Conservation (phyloP, 192 early-diverging fungal species). For the Chytriomyces sp. region DNA sequence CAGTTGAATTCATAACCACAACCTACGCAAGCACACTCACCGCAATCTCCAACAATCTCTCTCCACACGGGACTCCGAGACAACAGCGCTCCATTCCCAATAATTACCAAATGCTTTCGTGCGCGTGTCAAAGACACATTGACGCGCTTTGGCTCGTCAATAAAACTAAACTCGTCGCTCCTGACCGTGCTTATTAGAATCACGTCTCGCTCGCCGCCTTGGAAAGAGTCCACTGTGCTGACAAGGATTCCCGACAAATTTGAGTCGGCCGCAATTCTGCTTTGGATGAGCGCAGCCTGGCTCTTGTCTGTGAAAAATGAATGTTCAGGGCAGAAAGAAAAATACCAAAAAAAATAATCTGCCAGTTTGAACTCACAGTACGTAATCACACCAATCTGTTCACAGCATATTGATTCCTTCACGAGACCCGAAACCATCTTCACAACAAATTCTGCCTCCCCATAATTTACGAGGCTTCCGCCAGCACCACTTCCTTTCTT, state of each 20-base stretch:
- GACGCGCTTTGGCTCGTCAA: conserved; percentile 68
- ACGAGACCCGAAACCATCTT: conserved; percentile 50
- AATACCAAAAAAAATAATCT: not conserved
- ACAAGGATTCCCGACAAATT: conserved; percentile 47
- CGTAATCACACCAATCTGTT: conserved; percentile 63
- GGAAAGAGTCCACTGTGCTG: conserved; percentile 76
- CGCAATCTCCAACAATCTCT: not conserved
- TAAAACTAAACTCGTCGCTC: conserved; percentile 62
- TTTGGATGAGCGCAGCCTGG: conserved; percentile 12
- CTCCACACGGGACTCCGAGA: conserved; percentile 5
- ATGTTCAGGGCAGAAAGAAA: not conserved
- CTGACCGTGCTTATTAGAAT: conserved; percentile 74
- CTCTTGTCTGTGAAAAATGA: conserved; percentile 25
- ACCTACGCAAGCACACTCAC: not conserved
- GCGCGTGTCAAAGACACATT: conserved; percentile 79
- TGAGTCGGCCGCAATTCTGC: conserved; percentile 5
- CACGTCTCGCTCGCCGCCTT: conserved; percentile 79
- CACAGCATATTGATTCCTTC: conserved; percentile 29
- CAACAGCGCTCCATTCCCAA: conserved; percentile 58
- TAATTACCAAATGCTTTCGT: conserved; percentile 68
- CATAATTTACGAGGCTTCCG: conserved; percentile 63
- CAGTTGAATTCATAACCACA: too few relatives aligned
- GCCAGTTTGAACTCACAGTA: conserved; percentile 62
- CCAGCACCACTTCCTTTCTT: conserved; percentile 38
- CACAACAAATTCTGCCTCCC: conserved; percentile 56